These are phyloP conservation scores for Tricholoma matsutake DNA, from an alignment of 768 basidiomycete species.

Conservation along the genomic window DNA sequence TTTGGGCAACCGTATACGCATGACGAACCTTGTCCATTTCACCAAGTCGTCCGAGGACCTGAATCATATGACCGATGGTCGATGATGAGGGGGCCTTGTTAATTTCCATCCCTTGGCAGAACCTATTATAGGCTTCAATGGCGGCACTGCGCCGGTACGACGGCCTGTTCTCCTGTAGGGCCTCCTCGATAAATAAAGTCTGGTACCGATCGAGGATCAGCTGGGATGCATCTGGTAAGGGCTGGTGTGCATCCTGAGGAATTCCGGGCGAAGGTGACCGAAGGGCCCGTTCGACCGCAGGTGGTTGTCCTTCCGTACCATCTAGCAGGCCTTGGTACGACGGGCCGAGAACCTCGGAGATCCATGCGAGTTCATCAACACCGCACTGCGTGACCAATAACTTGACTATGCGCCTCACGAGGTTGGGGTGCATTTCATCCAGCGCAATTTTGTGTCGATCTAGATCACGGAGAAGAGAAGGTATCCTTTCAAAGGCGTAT, in stretches of 20 bases:
- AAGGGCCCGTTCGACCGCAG: slow-evolving; percentile 20
- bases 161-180: not conserved
- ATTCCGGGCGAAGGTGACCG: slow-evolving; percentile 4
- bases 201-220: slow-evolving; percentile 10
- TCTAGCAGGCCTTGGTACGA: slow-evolving; percentile 25
- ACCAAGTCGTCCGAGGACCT: slow-evolving; percentile 60
- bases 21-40: slow-evolving; percentile 59
- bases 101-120: slow-evolving; percentile 41
- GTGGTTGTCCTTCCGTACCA: slow-evolving; percentile 15
- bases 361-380: slow-evolving; percentile 19
- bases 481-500: slow-evolving; percentile 38
- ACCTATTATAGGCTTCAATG: slow-evolving; percentile 45
- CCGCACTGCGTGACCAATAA: slow-evolving; percentile 22
- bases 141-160: slow-evolving; percentile 22
- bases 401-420: slow-evolving; percentile 26
- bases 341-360: slow-evolving; percentile 32
- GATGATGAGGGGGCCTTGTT: slow-evolving; percentile 50
- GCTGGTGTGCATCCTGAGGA: slow-evolving; percentile 10
- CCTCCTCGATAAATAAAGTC: slow-evolving; percentile 1
- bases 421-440: slow-evolving; percentile 19
- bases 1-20: slow-evolving; percentile 69
- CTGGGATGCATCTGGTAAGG: not conserved
- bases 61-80: slow-evolving; percentile 61
- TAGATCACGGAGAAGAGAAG: slow-evolving; percentile 42
- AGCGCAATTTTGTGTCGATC: slow-evolving; percentile 30